Percentiles rank a stretch among this genome's conserved stretches.
phyloP scores from a whole-genome alignment of 2,329 filamentous ascomycete species.

The Aspergillus fischeri region DNA sequence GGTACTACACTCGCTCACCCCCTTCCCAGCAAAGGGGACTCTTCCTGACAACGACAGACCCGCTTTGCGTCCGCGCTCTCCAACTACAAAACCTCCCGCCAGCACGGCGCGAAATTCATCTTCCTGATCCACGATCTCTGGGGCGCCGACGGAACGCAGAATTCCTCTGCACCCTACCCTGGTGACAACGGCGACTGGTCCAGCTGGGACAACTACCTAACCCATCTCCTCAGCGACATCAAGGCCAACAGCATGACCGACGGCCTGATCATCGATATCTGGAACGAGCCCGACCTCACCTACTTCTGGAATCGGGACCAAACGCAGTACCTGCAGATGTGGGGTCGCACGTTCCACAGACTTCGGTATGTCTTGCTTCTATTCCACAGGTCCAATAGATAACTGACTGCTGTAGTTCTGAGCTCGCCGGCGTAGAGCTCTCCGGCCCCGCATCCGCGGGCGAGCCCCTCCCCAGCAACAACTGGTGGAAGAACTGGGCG shows the following conservation, averaged over 20 bases:
- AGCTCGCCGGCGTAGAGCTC: conserved; percentile 21
- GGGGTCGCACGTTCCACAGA: conserved; percentile 35
- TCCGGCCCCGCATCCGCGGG: conserved; percentile 38
- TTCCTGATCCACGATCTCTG: conserved; percentile 8
- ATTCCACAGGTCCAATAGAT: too few relatives aligned
- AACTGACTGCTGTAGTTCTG: not conserved
- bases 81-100: not conserved
- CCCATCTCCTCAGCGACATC: conserved; percentile 17
- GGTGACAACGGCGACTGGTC: conserved; percentile 5
- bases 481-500: conserved; percentile 42
- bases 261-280: conserved; percentile 47
- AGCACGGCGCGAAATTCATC: conserved; percentile 1
- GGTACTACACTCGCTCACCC: not conserved
- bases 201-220: conserved; percentile 11
- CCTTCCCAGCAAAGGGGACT: not conserved
- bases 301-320: conserved; percentile 37
- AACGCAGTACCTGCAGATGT: conserved; percentile 42
- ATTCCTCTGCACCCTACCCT: not conserved
- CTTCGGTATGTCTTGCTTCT: conserved; percentile 28
- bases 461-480: conserved; percentile 28
- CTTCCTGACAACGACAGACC: not conserved
- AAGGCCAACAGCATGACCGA: conserved; percentile 24
- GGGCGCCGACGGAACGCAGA: conserved; percentile 4
- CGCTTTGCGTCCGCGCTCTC: not conserved
- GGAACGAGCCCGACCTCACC: conserved; percentile 50